Percentiles rank a stretch among this genome's conserved stretches.
These are phyloP conservation scores for Mucor racemosus DNA, from an alignment of 371 early-diverging fungal genomes.

Conservation along the genomic window DNA sequence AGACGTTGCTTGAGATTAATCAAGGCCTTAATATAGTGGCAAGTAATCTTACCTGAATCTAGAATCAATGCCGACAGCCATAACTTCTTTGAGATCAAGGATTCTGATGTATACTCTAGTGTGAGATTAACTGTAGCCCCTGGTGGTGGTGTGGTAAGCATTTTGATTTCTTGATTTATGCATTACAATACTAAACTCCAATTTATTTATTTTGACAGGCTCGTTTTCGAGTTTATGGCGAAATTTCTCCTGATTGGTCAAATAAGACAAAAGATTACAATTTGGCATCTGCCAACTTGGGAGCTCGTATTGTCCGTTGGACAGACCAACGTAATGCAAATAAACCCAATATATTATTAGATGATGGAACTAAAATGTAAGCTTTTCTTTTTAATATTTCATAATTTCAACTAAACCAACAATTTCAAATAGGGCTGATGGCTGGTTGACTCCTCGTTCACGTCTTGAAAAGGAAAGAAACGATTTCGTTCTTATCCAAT, in stretches of 20 bases:
- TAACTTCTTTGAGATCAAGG: conserved; percentile 62
- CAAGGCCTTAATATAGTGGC: conserved; percentile 55
- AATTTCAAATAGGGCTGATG: conserved; percentile 49
- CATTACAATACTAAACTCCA: not conserved
- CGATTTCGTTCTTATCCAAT: conserved; percentile 71
- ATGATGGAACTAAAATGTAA: conserved; percentile 52
- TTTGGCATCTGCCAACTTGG: conserved; percentile 73
- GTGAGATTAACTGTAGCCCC: conserved; percentile 78
- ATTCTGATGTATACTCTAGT: conserved; percentile 50
- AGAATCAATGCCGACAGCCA: conserved; percentile 59
- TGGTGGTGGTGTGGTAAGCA: conserved; percentile 79
- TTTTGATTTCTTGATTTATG: not conserved
- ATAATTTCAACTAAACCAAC: not conserved
- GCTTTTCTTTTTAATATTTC: not conserved
- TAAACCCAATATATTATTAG: conserved; percentile 69
- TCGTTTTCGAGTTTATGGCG: conserved; percentile 80
- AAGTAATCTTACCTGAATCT: conserved; percentile 64
- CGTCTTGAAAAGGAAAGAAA: conserved; percentile 51
- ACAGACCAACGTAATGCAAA: conserved; percentile 73
- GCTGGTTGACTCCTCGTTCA: conserved; percentile 77
- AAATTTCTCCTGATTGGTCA: conserved; percentile 61
- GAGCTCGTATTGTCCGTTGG: conserved; percentile 71
- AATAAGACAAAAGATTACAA: conserved; percentile 54
- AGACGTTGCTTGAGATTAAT: too few relatives aligned
- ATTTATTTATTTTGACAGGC: conserved; percentile 36